A percentile compares a stretch with the other conserved stretches of the same genome.
Evolutionary conservation across 2,329 filamentous ascomycete species (phyloP).

Genomic region (Thelonectria discophora): DNA sequence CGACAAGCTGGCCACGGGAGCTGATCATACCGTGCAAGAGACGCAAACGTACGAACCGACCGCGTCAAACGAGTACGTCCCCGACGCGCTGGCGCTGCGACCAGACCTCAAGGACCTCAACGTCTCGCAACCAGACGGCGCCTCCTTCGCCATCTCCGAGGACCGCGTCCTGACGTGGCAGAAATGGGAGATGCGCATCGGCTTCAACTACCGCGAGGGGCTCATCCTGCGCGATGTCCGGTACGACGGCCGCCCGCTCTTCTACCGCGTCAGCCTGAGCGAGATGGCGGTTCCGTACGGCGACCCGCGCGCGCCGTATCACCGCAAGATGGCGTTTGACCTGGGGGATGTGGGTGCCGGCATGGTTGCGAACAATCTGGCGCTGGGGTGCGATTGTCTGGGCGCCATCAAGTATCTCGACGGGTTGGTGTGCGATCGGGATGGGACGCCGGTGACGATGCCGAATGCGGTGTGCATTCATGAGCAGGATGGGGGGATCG

Average conservation of each 20-base stretch:
- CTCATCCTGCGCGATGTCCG: constrained; percentile 19
- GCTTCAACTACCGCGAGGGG: constrained; percentile 24
- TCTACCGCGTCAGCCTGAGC: constrained; percentile 23
- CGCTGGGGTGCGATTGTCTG: constrained; percentile 71
- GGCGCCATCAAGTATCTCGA: constrained; percentile 60
- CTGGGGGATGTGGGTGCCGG: constrained; percentile 73
- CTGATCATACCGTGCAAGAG: neutral
- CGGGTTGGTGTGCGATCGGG: constrained; percentile 4
- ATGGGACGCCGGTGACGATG: constrained; percentile 10
- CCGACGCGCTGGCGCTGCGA: constrained; percentile 6
- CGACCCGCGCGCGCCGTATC: constrained; percentile 12
- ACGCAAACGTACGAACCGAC: constrained; percentile 2
- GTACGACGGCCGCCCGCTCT: constrained; percentile 20
- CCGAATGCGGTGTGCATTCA: constrained; percentile 27
- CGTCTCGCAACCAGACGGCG: constrained; percentile 17
- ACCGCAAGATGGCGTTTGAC: constrained; percentile 64
- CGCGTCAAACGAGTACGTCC: constrained; percentile 16
- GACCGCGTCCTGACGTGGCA: constrained; percentile 22
- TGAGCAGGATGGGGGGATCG: constrained; percentile 25
- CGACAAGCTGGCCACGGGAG: constrained; percentile 8
- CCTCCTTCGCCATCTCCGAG: constrained; percentile 18
- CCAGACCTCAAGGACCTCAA: constrained; percentile 9
- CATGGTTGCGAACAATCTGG: constrained; percentile 71
- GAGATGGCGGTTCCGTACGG: constrained; percentile 19
- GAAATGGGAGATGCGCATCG: constrained; percentile 25